Conservation (phyloP, 1,284 basidiomycete genomes). For the Gastroboletus turbinatus region DNA sequence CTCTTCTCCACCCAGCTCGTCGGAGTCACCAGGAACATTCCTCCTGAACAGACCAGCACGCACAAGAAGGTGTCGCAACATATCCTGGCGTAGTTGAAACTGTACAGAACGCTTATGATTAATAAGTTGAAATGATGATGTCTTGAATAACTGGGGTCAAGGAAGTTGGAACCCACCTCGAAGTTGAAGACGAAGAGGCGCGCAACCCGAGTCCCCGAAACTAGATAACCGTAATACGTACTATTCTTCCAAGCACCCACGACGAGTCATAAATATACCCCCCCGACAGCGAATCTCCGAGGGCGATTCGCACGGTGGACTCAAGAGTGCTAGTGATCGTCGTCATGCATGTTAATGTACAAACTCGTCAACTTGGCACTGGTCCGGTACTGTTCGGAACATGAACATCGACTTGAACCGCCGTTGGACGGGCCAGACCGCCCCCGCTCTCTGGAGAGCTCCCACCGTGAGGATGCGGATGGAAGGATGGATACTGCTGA, state of each 20-base stretch:
- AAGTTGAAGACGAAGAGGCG: not conserved
- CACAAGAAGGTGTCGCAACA: conserved; percentile 8
- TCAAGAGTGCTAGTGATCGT: too few relatives aligned
- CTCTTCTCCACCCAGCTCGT: conserved; percentile 34
- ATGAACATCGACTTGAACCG: too few relatives aligned
- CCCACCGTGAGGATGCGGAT: too few relatives aligned
- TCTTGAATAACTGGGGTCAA: not conserved
- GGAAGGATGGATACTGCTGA: too few relatives aligned
- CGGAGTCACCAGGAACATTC: not conserved
- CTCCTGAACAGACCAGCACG: not conserved
- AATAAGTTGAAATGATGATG: too few relatives aligned
- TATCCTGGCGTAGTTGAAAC: not conserved
- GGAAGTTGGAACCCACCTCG: not conserved
- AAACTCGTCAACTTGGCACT: too few relatives aligned
- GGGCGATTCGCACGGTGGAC: too few relatives aligned
- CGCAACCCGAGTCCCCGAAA: not conserved
- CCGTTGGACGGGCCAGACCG: too few relatives aligned
- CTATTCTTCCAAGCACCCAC: not conserved
- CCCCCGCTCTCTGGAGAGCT: too few relatives aligned
- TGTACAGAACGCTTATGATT: not conserved
- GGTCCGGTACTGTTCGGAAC: too few relatives aligned
- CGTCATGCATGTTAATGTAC: too few relatives aligned
- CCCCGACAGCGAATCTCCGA: not conserved
- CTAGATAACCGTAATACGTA: not conserved
- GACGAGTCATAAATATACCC: not conserved